Percentiles rank a stretch among this genome's conserved stretches.
phyloP scores from a whole-genome alignment of 177 flowering plant species.

The Tripterygium wilfordii region DNA sequence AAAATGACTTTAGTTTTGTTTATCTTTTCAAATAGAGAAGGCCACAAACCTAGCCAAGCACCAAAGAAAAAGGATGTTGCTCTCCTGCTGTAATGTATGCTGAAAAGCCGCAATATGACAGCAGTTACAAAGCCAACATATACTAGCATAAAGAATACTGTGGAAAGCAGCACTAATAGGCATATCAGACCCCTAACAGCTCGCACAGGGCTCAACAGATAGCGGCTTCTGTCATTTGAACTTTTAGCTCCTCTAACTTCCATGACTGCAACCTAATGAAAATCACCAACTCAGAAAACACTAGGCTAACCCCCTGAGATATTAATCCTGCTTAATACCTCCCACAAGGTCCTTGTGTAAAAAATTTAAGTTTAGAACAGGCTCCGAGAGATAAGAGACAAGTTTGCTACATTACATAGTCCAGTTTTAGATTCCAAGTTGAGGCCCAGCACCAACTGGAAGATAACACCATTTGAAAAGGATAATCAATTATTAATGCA shows the following conservation, averaged over 20 bases:
- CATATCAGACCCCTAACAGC: constrained; percentile 72
- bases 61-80: constrained; percentile 64
- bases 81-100: constrained; percentile 74
- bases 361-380: no score
- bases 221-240: constrained; percentile 26
- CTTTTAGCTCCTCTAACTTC: constrained; percentile 21
- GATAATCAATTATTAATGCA: no score
- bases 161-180: constrained; percentile 51
- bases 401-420: no score
- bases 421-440: no score
- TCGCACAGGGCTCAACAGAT: constrained; percentile 51
- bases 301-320: no score
- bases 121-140: constrained; percentile 46
- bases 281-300: no score
- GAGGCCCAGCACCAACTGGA: no score
- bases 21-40: constrained; percentile 87
- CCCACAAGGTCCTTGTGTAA: no score
- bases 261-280: no score
- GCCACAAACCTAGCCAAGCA: constrained; percentile 87
- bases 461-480: no score
- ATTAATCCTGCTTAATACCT: no score
- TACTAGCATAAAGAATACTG: constrained; percentile 70
- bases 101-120: constrained; percentile 48
- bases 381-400: no score
- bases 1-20: constrained; percentile 80